Percentiles rank a stretch among this genome's conserved stretches.
phyloP scores from a whole-genome alignment of 2,329 filamentous ascomycete genomes.

The Blastomyces percursus region DNA sequence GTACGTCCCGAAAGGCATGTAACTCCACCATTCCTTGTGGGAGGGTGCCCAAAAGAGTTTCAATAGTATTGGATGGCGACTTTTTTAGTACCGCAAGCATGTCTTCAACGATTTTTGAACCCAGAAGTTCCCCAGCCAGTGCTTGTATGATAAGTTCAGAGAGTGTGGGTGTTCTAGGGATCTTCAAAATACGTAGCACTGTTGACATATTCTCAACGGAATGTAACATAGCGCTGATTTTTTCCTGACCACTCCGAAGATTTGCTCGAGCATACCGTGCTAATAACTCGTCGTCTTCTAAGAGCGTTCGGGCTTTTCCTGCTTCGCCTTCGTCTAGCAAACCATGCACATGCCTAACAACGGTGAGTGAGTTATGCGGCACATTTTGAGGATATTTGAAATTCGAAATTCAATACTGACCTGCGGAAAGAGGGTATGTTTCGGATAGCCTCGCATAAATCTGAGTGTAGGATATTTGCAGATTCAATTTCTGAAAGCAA shows the following conservation, averaged over 20 bases:
- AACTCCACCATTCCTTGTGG: conserved; percentile 29
- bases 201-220: conserved; percentile 22
- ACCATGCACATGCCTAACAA: conserved; percentile 31
- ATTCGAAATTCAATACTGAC: conserved; percentile 20
- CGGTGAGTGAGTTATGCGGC: not conserved
- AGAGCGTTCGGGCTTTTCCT: conserved; percentile 32
- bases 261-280: conserved; percentile 31
- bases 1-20: conserved; percentile 23
- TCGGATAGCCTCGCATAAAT: conserved; percentile 45
- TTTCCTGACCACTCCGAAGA: conserved; percentile 31
- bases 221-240: conserved; percentile 29
- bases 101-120: conserved; percentile 42
- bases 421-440: conserved; percentile 47
- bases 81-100: conserved; percentile 44
- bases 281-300: conserved; percentile 42
- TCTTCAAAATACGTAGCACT: conserved; percentile 22
- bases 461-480: conserved; percentile 23
- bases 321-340: conserved; percentile 29
- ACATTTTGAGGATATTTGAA: not conserved
- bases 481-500: conserved; percentile 31
- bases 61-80: conserved; percentile 41
- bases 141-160: conserved; percentile 32
- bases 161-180: conserved; percentile 22
- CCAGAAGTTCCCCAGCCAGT: conserved; percentile 43
- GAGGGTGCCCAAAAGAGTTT: conserved; percentile 31